phyloP scores from a whole-genome alignment of 169 alveolate species.

The Plasmodium berghei region DNA sequence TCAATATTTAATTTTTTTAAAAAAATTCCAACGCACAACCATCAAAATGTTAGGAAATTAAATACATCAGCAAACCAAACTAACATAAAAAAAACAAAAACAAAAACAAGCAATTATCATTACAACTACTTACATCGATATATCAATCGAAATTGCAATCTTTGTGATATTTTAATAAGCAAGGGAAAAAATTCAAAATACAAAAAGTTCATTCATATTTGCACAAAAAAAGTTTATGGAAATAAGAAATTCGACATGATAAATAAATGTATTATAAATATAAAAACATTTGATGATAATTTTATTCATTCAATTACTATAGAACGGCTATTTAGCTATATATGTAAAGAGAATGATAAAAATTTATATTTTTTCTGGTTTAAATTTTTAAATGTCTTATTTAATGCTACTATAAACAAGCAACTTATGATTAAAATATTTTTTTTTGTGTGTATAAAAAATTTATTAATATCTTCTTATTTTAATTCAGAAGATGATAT shows the following conservation, averaged over 20 bases:
- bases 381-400: slow-evolving; percentile 65
- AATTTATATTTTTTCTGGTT: slow-evolving; percentile 64
- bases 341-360: slow-evolving; percentile 13
- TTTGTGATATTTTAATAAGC: slow-evolving; percentile 29
- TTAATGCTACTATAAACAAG: slow-evolving; percentile 71
- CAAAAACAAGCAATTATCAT: not conserved
- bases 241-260: slow-evolving; percentile 19
- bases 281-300: slow-evolving; percentile 66
- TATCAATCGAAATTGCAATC: slow-evolving; percentile 5
- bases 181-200: slow-evolving; percentile 4
- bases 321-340: slow-evolving; percentile 61
- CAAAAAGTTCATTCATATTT: slow-evolving; percentile 24
- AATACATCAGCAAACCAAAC: not conserved
- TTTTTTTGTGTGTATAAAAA: slow-evolving; percentile 57
- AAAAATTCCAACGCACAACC: too few species aligned
- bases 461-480: slow-evolving; percentile 38
- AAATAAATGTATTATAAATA: slow-evolving; percentile 69
- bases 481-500: slow-evolving; percentile 36
- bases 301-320: slow-evolving; percentile 63
- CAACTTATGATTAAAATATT: slow-evolving; percentile 54
- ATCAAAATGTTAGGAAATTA: not conserved
- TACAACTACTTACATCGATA: too few species aligned
- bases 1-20: too few species aligned
- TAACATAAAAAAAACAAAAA: not conserved
- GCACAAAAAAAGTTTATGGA: slow-evolving; percentile 48